Base-by-base conservation (phyloP, 2,329 filamentous ascomycete species). In the Colletotrichum gigasporum region DNA sequence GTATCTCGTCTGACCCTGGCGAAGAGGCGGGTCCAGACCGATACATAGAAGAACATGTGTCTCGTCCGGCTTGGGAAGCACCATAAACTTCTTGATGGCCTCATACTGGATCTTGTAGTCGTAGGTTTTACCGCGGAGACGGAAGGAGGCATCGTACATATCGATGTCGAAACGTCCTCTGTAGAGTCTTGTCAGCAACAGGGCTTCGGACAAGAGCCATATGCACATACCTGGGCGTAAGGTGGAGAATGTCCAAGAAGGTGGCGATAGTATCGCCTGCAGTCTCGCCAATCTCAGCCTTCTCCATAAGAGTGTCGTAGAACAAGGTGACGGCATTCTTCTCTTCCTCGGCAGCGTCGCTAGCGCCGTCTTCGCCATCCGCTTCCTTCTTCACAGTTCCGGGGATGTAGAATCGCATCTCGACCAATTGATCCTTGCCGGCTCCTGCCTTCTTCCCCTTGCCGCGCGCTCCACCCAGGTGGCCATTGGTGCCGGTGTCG, bases 31-130 rank as follows among this genome's bases (percentile, higher is more conserved):
- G 73, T 99, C 96, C 34, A 99, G 85, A 56, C 96, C 96, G 69
- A 99, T 91, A 68, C 93, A 95, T 69, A 99, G 93, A 82, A 99
- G 91, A 69, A 92, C 94, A 76, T 99, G 96, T 71, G 96, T 88
- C 70, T 99, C 96, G 76, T 99, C 96, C n/a, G 96, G 96, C 82
- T 99, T 99, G 48, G 96, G 96, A 5, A 99, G 88, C 28, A 98
- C 87, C 90, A 99, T 97, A 76, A 98, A 98, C 78, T 98, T 98
- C 85, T 99, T 99, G 81, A 98, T 94, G 51, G 91, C 89, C 62
- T 97, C 93, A 80, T 97, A 99, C 77, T 97, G 94, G 69, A 99
- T 98, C 87, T 99, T 99, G 88, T 99, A 99, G 82, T 99, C 96
- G 83, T 99, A 99, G 22, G 96, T 99, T 82, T 99, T 99, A 73